These are phyloP conservation scores for Apiospora pterosperma DNA, from an alignment of 2,329 filamentous ascomycete species.

Conservation along the genomic window DNA sequence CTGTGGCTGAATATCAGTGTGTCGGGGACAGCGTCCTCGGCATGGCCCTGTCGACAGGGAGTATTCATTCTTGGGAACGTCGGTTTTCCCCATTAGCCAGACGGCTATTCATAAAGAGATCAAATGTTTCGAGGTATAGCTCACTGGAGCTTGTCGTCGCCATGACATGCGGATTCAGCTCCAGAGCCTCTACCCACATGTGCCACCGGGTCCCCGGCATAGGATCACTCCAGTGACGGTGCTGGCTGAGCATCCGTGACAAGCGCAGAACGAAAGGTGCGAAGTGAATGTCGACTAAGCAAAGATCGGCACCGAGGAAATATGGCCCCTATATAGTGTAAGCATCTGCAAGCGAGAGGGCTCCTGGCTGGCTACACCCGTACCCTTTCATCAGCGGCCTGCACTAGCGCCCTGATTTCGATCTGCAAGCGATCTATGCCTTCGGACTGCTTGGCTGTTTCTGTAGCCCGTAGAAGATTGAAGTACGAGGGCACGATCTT, in stretches of 20 bases:
- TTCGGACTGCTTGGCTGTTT: slow-evolving; percentile 54
- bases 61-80: not conserved
- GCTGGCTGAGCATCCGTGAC: slow-evolving; percentile 60
- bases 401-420: slow-evolving; percentile 53
- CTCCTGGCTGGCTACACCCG: slow-evolving; percentile 6
- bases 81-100: not conserved
- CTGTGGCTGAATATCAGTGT: not conserved
- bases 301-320: slow-evolving; percentile 53
- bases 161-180: slow-evolving; percentile 58
- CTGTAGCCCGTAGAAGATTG: slow-evolving; percentile 64
- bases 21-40: not conserved
- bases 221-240: slow-evolving; percentile 63
- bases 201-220: slow-evolving; percentile 63
- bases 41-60: not conserved
- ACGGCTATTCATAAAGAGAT: slow-evolving; percentile 33
- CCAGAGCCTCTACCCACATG: slow-evolving; percentile 68
- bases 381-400: slow-evolving; percentile 45
- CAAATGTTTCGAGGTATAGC: slow-evolving; percentile 53
- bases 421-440: slow-evolving; percentile 59
- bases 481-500: slow-evolving; percentile 76
- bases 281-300: slow-evolving; percentile 70
- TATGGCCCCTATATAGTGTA: slow-evolving; percentile 56
- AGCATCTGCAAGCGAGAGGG: not conserved
- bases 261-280: slow-evolving; percentile 73
- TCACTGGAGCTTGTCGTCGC: slow-evolving; percentile 64